These are phyloP conservation scores for Sporothrix mexicana DNA, from an alignment of 2,329 filamentous ascomycete genomes.

Conservation along the genomic window DNA sequence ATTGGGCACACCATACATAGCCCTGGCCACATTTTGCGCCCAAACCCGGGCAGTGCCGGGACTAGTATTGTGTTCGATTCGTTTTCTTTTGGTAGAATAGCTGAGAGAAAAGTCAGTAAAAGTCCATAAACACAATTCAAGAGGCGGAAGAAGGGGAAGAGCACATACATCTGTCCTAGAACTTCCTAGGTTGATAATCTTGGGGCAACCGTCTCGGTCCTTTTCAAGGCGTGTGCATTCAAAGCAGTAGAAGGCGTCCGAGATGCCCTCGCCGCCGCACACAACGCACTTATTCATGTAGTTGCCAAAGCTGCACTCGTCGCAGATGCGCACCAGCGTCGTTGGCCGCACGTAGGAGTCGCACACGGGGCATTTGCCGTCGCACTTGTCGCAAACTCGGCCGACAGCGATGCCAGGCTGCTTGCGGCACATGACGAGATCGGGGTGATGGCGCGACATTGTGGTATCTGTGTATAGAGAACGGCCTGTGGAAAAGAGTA, in stretches of 20 bases:
- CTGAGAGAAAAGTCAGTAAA: constrained; percentile 44
- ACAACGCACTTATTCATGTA: constrained; percentile 99
- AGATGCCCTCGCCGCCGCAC: constrained; percentile 93
- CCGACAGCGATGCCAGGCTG: constrained; percentile 97
- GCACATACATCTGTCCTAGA: constrained; percentile 84
- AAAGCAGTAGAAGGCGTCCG: constrained; percentile 98
- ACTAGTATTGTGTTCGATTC: constrained; percentile 65
- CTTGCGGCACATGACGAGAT: constrained; percentile 99
- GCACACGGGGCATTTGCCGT: constrained; percentile 98
- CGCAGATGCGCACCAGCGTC: constrained; percentile 96
- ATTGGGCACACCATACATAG: constrained; percentile 10
- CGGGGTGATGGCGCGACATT: constrained; percentile 96
- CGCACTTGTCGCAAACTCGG: constrained; percentile 98
- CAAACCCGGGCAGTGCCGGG: constrained; percentile 53
- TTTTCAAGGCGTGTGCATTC: constrained; percentile 97
- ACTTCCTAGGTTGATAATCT: constrained; percentile 98
- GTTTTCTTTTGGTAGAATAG: constrained; percentile 72
- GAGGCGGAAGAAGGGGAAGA: constrained; percentile 50
- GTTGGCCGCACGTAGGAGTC: constrained; percentile 98
- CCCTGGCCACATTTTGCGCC: constrained; percentile 45
- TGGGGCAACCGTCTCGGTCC: constrained; percentile 95
- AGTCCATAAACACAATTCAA: neutral
- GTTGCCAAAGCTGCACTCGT: constrained; percentile 99
- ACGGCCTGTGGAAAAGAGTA: neutral
- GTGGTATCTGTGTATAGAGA: neutral